phyloP scores from a whole-genome alignment of 306 rosid genomes.

The Ormosia semicastrata region DNA sequence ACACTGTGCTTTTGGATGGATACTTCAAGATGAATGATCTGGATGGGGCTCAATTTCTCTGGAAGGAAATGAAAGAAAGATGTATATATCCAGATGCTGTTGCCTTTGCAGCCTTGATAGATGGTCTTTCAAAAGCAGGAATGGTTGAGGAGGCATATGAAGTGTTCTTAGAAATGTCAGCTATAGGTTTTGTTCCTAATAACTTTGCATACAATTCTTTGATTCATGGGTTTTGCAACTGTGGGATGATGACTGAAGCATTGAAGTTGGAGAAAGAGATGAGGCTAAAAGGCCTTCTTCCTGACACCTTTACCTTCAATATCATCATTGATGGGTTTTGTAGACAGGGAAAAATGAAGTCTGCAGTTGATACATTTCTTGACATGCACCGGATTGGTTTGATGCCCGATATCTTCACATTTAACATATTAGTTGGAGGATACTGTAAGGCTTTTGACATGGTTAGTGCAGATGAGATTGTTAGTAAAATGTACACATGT shows the following conservation, averaged over 20 bases:
- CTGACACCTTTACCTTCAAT: conserved; percentile 65
- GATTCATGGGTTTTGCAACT: conserved; percentile 57
- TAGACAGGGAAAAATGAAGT: conserved; percentile 65
- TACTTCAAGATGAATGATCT: conserved; percentile 56
- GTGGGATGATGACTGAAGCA: conserved; percentile 58
- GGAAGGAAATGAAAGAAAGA: conserved; percentile 68
- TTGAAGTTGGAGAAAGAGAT: conserved; percentile 60
- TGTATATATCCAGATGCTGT: conserved; percentile 68
- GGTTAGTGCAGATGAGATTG: conserved; percentile 55
- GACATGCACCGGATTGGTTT: conserved; percentile 57
- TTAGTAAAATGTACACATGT: conserved; percentile 48
- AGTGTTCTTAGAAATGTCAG: conserved; percentile 52
- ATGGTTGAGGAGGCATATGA: conserved; percentile 57
- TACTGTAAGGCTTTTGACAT: conserved; percentile 67
- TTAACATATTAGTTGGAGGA: conserved; percentile 69
- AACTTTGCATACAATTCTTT: conserved; percentile 78
- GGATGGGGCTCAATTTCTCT: conserved; percentile 56
- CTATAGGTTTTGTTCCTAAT: conserved; percentile 64
- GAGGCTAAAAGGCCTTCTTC: conserved; percentile 64
- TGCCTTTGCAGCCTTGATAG: conserved; percentile 71
- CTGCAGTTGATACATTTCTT: conserved; percentile 52
- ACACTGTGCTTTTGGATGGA: conserved; percentile 69
- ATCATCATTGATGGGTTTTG: conserved; percentile 70
- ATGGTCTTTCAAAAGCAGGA: conserved; percentile 69
- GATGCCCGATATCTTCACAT: conserved; percentile 64